Evolutionary conservation across 805 yeast species (phyloP).

Genomic region (Myxozyma lipomycoides): DNA sequence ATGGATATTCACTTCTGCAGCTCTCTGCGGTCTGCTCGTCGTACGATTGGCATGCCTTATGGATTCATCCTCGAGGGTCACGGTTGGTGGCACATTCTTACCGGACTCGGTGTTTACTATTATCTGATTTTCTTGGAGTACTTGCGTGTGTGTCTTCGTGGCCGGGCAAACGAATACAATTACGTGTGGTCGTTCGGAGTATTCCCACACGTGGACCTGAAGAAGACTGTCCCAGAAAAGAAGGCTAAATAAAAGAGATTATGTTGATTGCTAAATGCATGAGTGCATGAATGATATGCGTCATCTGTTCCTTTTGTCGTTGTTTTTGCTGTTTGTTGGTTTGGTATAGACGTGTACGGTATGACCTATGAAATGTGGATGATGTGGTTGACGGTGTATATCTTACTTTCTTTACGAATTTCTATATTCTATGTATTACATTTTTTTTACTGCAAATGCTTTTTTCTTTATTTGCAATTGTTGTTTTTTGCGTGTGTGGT

Average conservation of each 20-base stretch:
- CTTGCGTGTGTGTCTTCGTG: conserved; percentile 61
- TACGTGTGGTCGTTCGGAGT: conserved; percentile 58
- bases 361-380: too few relatives aligned
- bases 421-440: too few relatives aligned
- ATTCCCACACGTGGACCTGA: conserved; percentile 44
- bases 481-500: too few relatives aligned
- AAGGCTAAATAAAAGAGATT: conserved; percentile 1
- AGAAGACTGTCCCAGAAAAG: conserved; percentile 2
- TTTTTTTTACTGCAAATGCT: too few relatives aligned
- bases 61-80: conserved; percentile 88
- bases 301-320: too few relatives aligned
- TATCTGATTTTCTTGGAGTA: conserved; percentile 77
- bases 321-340: too few relatives aligned
- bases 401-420: too few relatives aligned
- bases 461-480: too few relatives aligned
- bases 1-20: conserved; percentile 77
- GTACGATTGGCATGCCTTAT: conserved; percentile 71
- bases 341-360: too few relatives aligned
- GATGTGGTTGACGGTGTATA: too few relatives aligned
- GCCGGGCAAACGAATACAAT: conserved; percentile 52
- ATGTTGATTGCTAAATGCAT: too few relatives aligned
- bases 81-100: conserved; percentile 87
- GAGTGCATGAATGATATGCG: too few relatives aligned
- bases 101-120: conserved; percentile 79
- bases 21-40: conserved; percentile 54